phyloP scores from a whole-genome alignment of 2,329 filamentous ascomycete species.

The Macrophomina tecta region DNA sequence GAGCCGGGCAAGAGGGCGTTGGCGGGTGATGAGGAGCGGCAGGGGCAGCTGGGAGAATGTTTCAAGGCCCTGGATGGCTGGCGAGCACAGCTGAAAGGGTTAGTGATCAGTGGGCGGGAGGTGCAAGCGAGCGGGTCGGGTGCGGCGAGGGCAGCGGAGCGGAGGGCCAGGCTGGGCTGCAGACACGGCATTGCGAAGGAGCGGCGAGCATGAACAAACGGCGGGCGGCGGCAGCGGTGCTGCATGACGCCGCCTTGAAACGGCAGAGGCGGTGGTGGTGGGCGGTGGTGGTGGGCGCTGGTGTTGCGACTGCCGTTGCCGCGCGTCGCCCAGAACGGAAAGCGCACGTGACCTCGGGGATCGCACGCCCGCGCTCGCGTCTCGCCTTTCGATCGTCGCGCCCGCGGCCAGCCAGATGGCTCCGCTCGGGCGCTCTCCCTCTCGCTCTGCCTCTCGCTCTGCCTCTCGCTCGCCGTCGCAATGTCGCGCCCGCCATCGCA shows the following conservation, averaged over 20 bases:
- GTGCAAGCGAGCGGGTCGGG: constrained; percentile 2
- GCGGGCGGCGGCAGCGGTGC: not conserved
- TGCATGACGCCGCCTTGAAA: constrained; percentile 5
- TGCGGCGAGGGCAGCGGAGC: not conserved
- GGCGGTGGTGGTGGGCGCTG: not conserved
- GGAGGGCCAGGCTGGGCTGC: constrained; percentile 3
- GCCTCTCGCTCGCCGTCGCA: not conserved
- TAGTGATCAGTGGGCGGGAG: constrained; percentile 16
- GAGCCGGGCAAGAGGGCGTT: not conserved
- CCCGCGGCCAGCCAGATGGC: no score
- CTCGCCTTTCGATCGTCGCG: no score
- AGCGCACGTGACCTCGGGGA: not conserved
- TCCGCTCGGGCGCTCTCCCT: not conserved
- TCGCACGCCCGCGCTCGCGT: not conserved
- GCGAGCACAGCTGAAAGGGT: constrained; percentile 7
- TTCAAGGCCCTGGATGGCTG: constrained; percentile 23
- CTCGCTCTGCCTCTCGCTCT: not conserved
- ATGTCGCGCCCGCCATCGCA: not conserved
- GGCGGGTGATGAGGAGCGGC: constrained; percentile 1
- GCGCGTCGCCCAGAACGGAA: not conserved
- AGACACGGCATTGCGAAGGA: not conserved
- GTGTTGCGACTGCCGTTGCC: not conserved
- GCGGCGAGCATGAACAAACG: constrained; percentile 6
- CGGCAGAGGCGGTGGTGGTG: not conserved
- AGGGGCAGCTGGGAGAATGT: constrained; percentile 9